Base-by-base conservation (phyloP, 2,329 filamentous ascomycete genomes). In the Apiospora aurea region DNA sequence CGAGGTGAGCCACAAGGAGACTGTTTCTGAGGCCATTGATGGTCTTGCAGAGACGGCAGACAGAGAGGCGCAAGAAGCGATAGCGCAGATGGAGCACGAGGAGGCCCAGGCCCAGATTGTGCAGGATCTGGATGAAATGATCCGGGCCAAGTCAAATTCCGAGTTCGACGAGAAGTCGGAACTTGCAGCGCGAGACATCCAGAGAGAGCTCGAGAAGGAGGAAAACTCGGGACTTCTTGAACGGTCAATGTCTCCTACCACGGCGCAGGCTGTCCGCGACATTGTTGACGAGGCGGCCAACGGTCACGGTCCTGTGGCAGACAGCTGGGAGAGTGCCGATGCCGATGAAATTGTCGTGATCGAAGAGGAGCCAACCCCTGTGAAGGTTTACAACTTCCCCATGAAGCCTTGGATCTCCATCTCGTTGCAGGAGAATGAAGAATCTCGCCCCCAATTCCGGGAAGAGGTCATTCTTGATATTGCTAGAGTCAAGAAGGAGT, bases 391-490 rank as follows among this genome's bases (percentile, higher is more conserved):
- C 85, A 97, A 97, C 82, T 97, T 99, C 81, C 96, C 96, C 21
- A 94, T 99, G 92, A 94, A 93, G 82, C 96, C 96, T 4, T 99
- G 97, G 87, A 95, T 97, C 75, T 93, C 95, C 26, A 96, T 99
- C 79, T 91, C 90, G 16, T 89, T 98, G 77, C 86, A 90, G 80
- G 85, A 89, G 75, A 82, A 87, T 73, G 83, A 88, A 18, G 86
- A 90, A 72, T 81, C 87, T 38, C 88, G 89, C 21, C 87, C 92
- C 4, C 83, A 87, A 69, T 92, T 98, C 81, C 91, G 92, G 49
- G 90, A 94, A 72, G 93, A 96, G 75, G 89, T 92, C 61, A 91
- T 97, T 77, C 93, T 97, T 86, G 94, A 97, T 77, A 96, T 99
- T 79, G 96, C 96, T 69, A 91, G 95, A 72, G 87, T 98, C 75